phyloP scores from a whole-genome alignment of 495 filamentous ascomycete species.

The Hyphodiscus hymeniophilus region DNA sequence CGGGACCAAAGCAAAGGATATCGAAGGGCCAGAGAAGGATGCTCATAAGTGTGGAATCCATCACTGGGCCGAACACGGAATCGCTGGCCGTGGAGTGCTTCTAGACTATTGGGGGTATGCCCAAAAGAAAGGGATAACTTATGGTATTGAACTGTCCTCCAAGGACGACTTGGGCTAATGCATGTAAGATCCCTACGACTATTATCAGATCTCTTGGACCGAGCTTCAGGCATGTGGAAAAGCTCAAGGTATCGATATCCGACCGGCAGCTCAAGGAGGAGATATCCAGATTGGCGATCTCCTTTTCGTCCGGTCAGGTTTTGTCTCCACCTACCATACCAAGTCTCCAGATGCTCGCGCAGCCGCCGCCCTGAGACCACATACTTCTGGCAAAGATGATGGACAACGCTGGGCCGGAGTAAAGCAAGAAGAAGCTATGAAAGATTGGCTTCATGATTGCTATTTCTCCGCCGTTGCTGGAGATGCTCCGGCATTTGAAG shows the following conservation, averaged over 20 bases:
- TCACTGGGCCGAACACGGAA: conserved; percentile 26
- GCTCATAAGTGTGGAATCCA: conserved; percentile 39
- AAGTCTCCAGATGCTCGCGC: conserved; percentile 35
- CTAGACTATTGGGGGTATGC: conserved; percentile 35
- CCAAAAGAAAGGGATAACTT: conserved; percentile 36
- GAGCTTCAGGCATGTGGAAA: conserved; percentile 46
- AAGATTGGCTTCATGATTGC: conserved; percentile 58
- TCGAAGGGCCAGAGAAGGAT: conserved; percentile 40
- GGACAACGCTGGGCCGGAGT: conserved; percentile 48
- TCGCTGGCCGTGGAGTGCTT: conserved; percentile 34
- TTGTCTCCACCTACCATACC: conserved; percentile 42
- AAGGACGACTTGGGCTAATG: background rate
- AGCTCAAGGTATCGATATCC: conserved; percentile 40
- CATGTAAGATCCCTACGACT: conserved; percentile 30
- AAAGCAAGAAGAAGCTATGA: conserved; percentile 46
- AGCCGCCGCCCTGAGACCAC: conserved; percentile 29
- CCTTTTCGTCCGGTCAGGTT: conserved; percentile 55
- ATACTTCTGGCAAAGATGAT: conserved; percentile 30
- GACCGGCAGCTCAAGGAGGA: conserved; percentile 42
- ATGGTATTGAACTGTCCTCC: conserved; percentile 17
- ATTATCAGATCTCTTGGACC: conserved; percentile 42
- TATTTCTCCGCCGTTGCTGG: conserved; percentile 48
- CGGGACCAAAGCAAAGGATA: conserved; percentile 32
- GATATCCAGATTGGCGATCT: conserved; percentile 54
- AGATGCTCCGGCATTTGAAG: conserved; percentile 42